These are phyloP conservation scores for Podaxis sp. DNA, from an alignment of 768 basidiomycete genomes.

Conservation along the genomic window DNA sequence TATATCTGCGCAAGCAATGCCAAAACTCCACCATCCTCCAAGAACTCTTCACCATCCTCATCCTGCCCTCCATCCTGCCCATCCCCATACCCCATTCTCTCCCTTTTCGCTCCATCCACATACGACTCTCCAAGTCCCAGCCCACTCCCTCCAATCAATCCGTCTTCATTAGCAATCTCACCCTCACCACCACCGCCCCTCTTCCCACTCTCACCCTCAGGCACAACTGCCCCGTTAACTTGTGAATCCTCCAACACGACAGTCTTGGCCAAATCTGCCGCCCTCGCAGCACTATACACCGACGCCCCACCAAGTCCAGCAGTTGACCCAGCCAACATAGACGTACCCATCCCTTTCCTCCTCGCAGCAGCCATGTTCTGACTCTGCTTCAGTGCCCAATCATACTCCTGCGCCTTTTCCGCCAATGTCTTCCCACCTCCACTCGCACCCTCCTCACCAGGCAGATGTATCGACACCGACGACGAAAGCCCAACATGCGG, in stretches of 20 bases:
- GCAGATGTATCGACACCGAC: slow-evolving; percentile 2
- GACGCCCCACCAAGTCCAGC: slow-evolving; percentile 33
- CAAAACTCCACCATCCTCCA: slow-evolving; percentile 81
- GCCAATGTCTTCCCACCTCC: slow-evolving; percentile 22
- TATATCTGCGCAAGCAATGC: slow-evolving; percentile 88
- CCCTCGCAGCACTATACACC: slow-evolving; percentile 37
- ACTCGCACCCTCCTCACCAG: slow-evolving; percentile 18
- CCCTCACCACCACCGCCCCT: slow-evolving; percentile 11
- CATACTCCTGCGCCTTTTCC: slow-evolving; percentile 69
- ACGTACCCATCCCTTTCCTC: slow-evolving; percentile 30
- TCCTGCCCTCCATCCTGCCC: slow-evolving; percentile 38
- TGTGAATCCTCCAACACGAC: slow-evolving; percentile 75
- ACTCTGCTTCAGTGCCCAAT: slow-evolving; percentile 69
- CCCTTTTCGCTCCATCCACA: slow-evolving; percentile 55
- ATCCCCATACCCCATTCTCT: slow-evolving; percentile 33
- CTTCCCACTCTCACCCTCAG: slow-evolving; percentile 5
- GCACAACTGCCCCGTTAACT: slow-evolving; percentile 14
- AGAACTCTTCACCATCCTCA: slow-evolving; percentile 45
- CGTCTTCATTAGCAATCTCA: slow-evolving; percentile 3
- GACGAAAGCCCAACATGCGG: background rate
- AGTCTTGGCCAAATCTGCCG: slow-evolving; percentile 56
- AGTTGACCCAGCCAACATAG: slow-evolving; percentile 36
- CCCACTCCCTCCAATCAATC: slow-evolving; percentile 21
- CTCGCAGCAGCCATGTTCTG: slow-evolving; percentile 50
- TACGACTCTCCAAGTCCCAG: slow-evolving; percentile 71